Conservation (phyloP, 768 basidiomycete species). For the Lactifluus subvellereus region DNA sequence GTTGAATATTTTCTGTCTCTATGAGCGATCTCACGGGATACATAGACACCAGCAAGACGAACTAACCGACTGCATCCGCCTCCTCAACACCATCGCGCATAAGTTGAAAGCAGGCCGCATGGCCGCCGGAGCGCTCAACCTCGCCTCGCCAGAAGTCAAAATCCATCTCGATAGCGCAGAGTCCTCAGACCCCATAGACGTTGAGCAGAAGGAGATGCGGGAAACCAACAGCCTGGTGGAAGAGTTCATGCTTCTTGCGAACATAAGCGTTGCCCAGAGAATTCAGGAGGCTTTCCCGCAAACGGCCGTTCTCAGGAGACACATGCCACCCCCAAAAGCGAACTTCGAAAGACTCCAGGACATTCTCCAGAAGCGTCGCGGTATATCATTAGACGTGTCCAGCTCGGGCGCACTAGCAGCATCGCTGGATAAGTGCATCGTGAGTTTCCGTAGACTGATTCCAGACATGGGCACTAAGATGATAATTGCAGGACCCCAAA, state of each 20-base stretch:
- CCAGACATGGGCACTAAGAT: neutral
- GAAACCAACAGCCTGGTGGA: constrained; percentile 98
- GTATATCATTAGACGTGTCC: constrained; percentile 80
- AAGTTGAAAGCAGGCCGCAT: constrained; percentile 83
- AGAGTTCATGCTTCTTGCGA: constrained; percentile 98
- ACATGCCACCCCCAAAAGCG: constrained; percentile 82
- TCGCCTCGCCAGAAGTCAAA: constrained; percentile 97
- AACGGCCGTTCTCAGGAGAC: constrained; percentile 89
- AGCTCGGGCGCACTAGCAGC: constrained; percentile 84
- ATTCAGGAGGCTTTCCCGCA: constrained; percentile 95
- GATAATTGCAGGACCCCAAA: constrained; percentile 53
- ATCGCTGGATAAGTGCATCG: constrained; percentile 83
- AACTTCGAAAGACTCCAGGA: constrained; percentile 97
- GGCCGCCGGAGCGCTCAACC: constrained; percentile 94
- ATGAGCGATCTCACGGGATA: constrained; percentile 1
- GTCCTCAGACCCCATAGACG: constrained; percentile 92
- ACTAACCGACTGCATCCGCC: constrained; percentile 76
- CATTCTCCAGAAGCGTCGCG: constrained; percentile 79
- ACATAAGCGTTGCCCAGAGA: constrained; percentile 86
- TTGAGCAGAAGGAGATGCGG: constrained; percentile 86
- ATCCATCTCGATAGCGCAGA: constrained; percentile 92
- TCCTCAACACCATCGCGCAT: constrained; percentile 81
- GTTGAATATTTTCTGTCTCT: constrained; percentile 29
- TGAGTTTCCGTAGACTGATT: constrained; percentile 35
- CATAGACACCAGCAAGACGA: constrained; percentile 69